A percentile compares a stretch with the other conserved stretches of the same genome.
Evolutionary conservation across 1,284 basidiomycete species (phyloP).

Genomic region (Mycena citricolor): DNA sequence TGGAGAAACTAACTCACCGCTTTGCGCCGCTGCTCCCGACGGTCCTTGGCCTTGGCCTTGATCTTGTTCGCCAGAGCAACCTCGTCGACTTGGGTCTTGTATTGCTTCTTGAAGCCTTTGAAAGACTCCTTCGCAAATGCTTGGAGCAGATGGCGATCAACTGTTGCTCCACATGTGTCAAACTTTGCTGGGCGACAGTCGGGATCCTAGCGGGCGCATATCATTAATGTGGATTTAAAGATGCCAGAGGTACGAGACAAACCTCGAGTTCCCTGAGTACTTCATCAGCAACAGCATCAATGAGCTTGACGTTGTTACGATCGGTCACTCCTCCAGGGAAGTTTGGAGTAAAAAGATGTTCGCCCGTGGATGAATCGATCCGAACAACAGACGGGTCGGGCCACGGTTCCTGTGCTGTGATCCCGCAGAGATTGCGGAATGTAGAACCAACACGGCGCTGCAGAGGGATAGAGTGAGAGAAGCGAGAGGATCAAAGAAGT

Average conservation of each 20-base stretch:
- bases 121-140: slow-evolving; percentile 1
- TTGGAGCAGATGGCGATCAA: not conserved
- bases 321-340: not conserved
- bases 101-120: not conserved
- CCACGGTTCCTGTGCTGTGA: no score
- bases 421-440: no score
- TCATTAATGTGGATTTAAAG: not conserved
- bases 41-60: no score
- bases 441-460: no score
- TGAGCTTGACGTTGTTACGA: not conserved
- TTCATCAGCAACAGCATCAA: not conserved
- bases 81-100: not conserved
- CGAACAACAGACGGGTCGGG: not conserved
- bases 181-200: not conserved
- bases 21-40: no score
- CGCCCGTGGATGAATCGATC: not conserved
- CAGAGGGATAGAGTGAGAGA: no score
- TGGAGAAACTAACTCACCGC: no score
- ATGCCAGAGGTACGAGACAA: not conserved
- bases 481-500: no score
- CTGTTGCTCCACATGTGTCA: not conserved
- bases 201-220: not conserved
- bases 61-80: not conserved
- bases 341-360: not conserved
- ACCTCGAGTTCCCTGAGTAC: slow-evolving; percentile 1